These are phyloP conservation scores for Leccinum insolens DNA, from an alignment of 1,284 basidiomycete species.

Conservation along the genomic window DNA sequence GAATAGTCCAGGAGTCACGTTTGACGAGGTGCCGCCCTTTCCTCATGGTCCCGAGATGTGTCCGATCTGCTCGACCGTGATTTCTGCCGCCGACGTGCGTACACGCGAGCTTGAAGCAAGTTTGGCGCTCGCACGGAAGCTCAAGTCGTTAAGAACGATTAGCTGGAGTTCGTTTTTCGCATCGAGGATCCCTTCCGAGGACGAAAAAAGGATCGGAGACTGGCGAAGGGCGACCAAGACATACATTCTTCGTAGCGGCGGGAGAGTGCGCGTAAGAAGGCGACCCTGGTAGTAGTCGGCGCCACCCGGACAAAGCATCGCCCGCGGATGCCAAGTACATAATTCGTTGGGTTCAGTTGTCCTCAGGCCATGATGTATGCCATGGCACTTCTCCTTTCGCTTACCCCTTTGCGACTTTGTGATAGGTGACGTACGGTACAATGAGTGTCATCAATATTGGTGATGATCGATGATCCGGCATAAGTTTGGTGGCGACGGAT, in stretches of 20 bases:
- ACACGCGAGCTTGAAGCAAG: slow-evolving; percentile 48
- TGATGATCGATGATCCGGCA: background rate
- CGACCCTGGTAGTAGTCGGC: slow-evolving; percentile 37
- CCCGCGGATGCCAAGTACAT: slow-evolving; percentile 13
- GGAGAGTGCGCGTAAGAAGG: slow-evolving; percentile 44
- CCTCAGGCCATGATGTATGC: background rate
- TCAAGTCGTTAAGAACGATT: slow-evolving; percentile 47
- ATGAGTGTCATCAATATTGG: background rate
- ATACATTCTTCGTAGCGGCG: slow-evolving; percentile 40
- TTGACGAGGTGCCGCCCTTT: slow-evolving; percentile 28
- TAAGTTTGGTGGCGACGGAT: background rate
- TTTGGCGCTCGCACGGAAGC: slow-evolving; percentile 43
- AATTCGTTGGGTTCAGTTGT: background rate
- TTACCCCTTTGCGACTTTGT: background rate
- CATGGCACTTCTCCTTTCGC: background rate
- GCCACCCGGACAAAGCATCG: background rate
- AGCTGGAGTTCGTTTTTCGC: slow-evolving; percentile 60
- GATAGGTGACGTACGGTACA: background rate
- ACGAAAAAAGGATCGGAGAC: slow-evolving; percentile 23
- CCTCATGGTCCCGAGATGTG: slow-evolving; percentile 35
- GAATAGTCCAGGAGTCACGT: slow-evolving; percentile 3
- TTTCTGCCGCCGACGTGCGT: slow-evolving; percentile 33
- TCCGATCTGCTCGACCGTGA: slow-evolving; percentile 28
- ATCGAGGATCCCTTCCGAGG: slow-evolving; percentile 13
- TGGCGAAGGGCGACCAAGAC: slow-evolving; percentile 36